phyloP scores from a whole-genome alignment of 768 basidiomycete genomes.

The Rossbeevera mucosa region DNA sequence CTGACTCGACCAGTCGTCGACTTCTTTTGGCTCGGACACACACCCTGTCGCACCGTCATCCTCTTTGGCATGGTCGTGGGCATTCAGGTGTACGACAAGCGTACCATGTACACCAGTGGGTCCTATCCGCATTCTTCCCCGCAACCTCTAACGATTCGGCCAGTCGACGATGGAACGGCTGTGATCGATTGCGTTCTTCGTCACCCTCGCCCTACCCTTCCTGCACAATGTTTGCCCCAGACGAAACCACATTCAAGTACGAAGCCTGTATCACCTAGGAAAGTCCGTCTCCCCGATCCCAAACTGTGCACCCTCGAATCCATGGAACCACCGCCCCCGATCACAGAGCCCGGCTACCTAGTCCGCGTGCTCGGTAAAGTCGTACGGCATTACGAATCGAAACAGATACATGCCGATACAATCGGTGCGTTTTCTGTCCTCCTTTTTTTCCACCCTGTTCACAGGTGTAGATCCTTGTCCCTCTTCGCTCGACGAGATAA shows the following conservation, averaged over 20 bases:
- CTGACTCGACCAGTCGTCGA: constrained; percentile 40
- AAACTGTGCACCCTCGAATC: neutral
- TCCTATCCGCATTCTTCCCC: neutral
- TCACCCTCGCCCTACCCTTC: constrained; percentile 30
- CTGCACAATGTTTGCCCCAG: constrained; percentile 8
- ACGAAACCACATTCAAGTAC: neutral
- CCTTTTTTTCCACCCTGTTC: neutral
- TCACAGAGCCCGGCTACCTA: constrained; percentile 43
- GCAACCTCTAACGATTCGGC: neutral
- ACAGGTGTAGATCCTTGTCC: constrained; percentile 37
- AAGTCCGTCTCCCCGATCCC: constrained; percentile 6
- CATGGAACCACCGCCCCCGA: constrained; percentile 29
- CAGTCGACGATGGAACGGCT: constrained; percentile 76
- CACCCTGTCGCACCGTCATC: constrained; percentile 63
- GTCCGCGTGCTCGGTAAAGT: constrained; percentile 48
- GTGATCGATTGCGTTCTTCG: constrained; percentile 63
- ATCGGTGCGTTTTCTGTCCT: constrained; percentile 40
- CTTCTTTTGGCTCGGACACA: constrained; percentile 66
- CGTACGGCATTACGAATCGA: constrained; percentile 34
- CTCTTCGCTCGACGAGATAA: constrained; percentile 55
- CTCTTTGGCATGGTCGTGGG: constrained; percentile 65
- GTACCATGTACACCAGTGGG: constrained; percentile 55
- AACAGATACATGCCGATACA: constrained; percentile 44
- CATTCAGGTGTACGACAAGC: constrained; percentile 53
- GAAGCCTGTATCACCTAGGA: constrained; percentile 16